phyloP scores from a whole-genome alignment of 805 yeast species.

The Debaryomyces castellii region DNA sequence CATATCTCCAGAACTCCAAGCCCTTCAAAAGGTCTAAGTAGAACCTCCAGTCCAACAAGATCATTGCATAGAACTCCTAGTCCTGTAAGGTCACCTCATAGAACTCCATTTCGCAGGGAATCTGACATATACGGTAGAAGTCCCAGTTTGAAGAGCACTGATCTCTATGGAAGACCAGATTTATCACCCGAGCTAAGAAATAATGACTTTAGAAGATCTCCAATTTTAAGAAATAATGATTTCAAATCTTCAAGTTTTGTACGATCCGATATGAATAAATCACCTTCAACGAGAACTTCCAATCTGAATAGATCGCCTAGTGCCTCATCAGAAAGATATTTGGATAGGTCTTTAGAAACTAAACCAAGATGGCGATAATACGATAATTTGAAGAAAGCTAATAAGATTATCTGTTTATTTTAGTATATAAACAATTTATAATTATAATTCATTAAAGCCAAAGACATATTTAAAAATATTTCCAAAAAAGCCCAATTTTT shows the following conservation, averaged over 20 bases:
- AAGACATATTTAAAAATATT: constrained; percentile 35
- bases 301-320: constrained; percentile 7
- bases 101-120: constrained; percentile 12
- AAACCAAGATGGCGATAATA: constrained; percentile 11
- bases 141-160: background rate
- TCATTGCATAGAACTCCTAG: background rate
- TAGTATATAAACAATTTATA: background rate
- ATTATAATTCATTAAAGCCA: constrained; percentile 44
- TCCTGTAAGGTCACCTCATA: background rate
- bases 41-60: background rate
- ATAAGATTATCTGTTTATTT: background rate
- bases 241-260: background rate
- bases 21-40: background rate
- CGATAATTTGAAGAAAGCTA: no score
- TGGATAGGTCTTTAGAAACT: background rate
- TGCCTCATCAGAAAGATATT: background rate
- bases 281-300: background rate
- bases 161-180: background rate
- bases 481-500: constrained; percentile 34
- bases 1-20: background rate
- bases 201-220: background rate
- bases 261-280: background rate
- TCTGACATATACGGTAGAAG: background rate
- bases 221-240: background rate
- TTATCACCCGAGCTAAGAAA: background rate